A percentile compares a stretch with the other conserved stretches of the same genome.
These are phyloP conservation scores for Trematosphaeria pertusa DNA, from an alignment of 2,329 filamentous ascomycete species.

Conservation along the genomic window DNA sequence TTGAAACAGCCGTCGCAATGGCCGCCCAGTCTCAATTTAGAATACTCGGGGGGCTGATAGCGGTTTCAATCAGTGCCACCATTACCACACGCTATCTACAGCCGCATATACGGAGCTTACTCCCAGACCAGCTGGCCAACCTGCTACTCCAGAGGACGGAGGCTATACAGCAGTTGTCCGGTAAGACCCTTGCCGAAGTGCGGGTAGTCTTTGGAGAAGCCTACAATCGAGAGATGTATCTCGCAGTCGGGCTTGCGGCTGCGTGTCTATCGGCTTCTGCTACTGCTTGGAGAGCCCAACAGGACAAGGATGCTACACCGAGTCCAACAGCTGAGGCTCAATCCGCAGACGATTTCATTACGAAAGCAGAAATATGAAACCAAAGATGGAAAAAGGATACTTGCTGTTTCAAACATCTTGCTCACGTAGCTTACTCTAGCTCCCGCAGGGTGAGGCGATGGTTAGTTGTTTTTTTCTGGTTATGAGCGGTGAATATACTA, in stretches of 20 bases:
- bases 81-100: constrained; percentile 10
- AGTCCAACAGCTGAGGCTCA: no score
- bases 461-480: no score
- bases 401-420: no score
- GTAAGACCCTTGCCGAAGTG: background rate
- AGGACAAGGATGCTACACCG: no score
- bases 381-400: no score
- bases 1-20: constrained; percentile 10
- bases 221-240: constrained; percentile 17
- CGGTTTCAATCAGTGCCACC: constrained; percentile 10
- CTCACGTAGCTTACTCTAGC: no score
- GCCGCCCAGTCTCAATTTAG: constrained; percentile 14
- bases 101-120: background rate
- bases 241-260: constrained; percentile 13
- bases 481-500: no score
- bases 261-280: constrained; percentile 6
- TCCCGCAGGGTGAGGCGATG: no score
- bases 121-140: background rate
- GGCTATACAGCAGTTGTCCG: constrained; percentile 1
- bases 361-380: no score
- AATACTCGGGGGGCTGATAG: constrained; percentile 14
- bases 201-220: constrained; percentile 5
- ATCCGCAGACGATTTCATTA: no score
- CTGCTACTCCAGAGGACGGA: constrained; percentile 11
- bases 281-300: constrained; percentile 11